Percentiles rank a stretch among this genome's conserved stretches.
These are phyloP conservation scores for Dictyostelium firmibasis DNA, from an alignment of 78 protist species.

Conservation along the genomic window DNA sequence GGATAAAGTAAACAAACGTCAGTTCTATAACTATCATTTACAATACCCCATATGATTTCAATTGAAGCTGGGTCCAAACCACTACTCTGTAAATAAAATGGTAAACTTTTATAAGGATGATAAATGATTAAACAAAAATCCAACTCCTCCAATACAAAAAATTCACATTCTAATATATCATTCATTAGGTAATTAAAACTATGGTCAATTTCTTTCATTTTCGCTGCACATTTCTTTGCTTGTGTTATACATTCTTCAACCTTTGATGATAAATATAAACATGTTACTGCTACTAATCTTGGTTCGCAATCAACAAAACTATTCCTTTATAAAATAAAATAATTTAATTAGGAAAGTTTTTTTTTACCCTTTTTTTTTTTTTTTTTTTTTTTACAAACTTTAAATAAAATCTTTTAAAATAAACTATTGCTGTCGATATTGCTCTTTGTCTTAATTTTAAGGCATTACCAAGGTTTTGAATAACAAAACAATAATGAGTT, in stretches of 20 bases:
- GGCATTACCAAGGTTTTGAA: conserved; percentile 32
- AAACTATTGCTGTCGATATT: conserved; percentile 78
- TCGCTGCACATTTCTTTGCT: conserved; percentile 60
- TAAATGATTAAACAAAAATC: conserved; percentile 59
- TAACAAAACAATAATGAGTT: conserved; percentile 61
- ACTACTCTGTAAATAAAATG: conserved; percentile 38
- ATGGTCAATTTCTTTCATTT: conserved; percentile 68
- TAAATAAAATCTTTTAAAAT: conserved; percentile 81
- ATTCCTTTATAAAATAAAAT: conserved; percentile 32
- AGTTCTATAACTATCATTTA: conserved; percentile 83
- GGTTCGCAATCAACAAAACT: conserved; percentile 82
- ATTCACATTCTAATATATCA: conserved; percentile 82
- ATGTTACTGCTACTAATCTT: conserved; percentile 70
- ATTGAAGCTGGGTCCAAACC: conserved; percentile 41
- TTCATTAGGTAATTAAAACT: conserved; percentile 59
- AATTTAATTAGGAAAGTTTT: background rate
- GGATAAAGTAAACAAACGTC: conserved; percentile 74
- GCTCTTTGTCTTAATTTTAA: conserved; percentile 76
- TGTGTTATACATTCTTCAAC: conserved; percentile 82
- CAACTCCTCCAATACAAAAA: conserved; percentile 74
- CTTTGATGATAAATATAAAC: conserved; percentile 75
- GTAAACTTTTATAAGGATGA: conserved; percentile 78
- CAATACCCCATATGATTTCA: conserved; percentile 68
- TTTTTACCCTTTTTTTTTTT: background rate
- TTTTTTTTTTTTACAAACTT: conserved; percentile 16